phyloP scores from a whole-genome alignment of 2,329 filamentous ascomycete species.

The Aspergillus felis region DNA sequence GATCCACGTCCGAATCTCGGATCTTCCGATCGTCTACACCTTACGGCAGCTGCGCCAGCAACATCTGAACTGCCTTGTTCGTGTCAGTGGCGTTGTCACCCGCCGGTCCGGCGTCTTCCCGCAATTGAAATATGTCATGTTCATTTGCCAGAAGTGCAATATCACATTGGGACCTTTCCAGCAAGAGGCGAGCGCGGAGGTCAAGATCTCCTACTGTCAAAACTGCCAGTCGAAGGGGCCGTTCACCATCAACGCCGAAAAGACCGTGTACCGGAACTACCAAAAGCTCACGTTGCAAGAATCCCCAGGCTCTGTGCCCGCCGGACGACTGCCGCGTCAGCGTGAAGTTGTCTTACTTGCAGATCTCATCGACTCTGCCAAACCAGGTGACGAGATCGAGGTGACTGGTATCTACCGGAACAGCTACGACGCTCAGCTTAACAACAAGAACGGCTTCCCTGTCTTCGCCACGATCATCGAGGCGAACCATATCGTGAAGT shows the following conservation, averaged over 20 bases:
- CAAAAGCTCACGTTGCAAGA: slow-evolving; percentile 97
- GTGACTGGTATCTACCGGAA: slow-evolving; percentile 96
- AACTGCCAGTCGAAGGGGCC: slow-evolving; percentile 93
- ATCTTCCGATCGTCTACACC: slow-evolving; percentile 91
- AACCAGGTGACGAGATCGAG: slow-evolving; percentile 96
- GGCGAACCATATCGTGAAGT: slow-evolving; percentile 95
- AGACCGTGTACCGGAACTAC: slow-evolving; percentile 98
- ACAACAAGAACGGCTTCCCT: slow-evolving; percentile 97
- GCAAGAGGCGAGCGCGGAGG: slow-evolving; percentile 93
- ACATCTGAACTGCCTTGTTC: slow-evolving; percentile 91
- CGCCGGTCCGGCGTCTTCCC: slow-evolving; percentile 93
- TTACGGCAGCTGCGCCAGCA: slow-evolving; percentile 91
- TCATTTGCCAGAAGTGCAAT: slow-evolving; percentile 91
- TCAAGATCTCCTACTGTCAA: slow-evolving; percentile 94
- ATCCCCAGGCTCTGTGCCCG: slow-evolving; percentile 92
- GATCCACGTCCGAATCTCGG: slow-evolving; percentile 94
- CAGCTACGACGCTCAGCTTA: slow-evolving; percentile 95
- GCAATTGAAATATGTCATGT: slow-evolving; percentile 97
- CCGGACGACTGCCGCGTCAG: slow-evolving; percentile 87
- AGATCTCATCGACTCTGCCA: slow-evolving; percentile 94
- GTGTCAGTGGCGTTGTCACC: slow-evolving; percentile 93
- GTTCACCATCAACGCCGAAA: slow-evolving; percentile 93
- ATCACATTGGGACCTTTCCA: slow-evolving; percentile 92
- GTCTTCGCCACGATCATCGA: slow-evolving; percentile 97
- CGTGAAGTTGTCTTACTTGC: slow-evolving; percentile 93